Evolutionary conservation across 1,139 yeast genomes (phyloP).

Genomic region (Blastobotrys ciferrii): DNA sequence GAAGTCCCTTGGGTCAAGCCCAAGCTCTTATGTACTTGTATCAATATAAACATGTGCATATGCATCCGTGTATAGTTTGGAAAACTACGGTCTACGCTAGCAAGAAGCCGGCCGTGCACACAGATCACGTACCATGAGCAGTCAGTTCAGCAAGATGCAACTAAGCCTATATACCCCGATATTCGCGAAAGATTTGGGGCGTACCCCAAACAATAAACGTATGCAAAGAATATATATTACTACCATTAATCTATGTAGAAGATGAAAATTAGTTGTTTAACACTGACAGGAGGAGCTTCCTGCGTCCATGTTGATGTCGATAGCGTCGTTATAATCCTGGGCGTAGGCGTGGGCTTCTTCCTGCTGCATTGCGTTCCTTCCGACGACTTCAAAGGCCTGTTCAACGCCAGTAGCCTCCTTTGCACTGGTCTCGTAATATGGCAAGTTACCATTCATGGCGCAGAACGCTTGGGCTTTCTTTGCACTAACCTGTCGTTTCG

Average conservation of each 20-base stretch:
- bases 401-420: constrained; percentile 93
- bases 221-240: background rate
- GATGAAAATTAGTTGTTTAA: constrained; percentile 31
- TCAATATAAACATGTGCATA: too few relatives aligned
- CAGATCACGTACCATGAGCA: too few relatives aligned
- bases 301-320: constrained; percentile 86
- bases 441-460: constrained; percentile 82
- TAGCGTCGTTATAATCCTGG: constrained; percentile 94
- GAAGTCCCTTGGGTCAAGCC: too few relatives aligned
- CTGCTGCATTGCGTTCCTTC: constrained; percentile 90
- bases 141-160: too few relatives aligned
- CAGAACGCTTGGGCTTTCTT: constrained; percentile 88
- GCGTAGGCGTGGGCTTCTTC: constrained; percentile 82
- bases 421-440: constrained; percentile 92
- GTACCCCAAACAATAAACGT: too few relatives aligned
- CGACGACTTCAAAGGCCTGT: constrained; percentile 93
- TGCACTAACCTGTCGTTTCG: constrained; percentile 75
- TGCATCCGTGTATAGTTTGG: too few relatives aligned
- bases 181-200: too few relatives aligned
- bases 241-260: background rate
- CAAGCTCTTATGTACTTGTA: too few relatives aligned
- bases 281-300: constrained; percentile 79
- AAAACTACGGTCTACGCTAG: too few relatives aligned
- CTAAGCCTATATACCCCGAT: too few relatives aligned
- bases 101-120: too few relatives aligned